Conservation (phyloP, 164 flowering plant genomes). For the Umbilicus rupestris region DNA sequence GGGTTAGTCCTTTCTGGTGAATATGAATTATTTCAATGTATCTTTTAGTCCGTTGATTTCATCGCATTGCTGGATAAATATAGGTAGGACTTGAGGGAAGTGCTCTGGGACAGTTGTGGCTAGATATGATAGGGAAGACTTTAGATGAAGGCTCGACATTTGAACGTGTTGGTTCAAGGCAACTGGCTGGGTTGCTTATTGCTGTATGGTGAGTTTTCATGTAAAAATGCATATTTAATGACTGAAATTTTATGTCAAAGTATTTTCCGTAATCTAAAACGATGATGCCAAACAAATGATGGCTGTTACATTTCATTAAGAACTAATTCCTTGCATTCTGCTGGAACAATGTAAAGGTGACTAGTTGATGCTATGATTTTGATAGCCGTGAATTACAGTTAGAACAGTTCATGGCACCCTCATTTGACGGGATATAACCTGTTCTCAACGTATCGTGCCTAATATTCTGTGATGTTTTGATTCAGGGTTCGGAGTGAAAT, state of each 20-base stretch:
- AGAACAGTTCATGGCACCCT: not conserved
- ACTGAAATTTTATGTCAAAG: not conserved
- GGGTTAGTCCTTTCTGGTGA: not conserved
- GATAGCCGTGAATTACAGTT: not conserved
- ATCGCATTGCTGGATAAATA: constrained; percentile 16
- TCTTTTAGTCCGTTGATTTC: not conserved
- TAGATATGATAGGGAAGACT: constrained; percentile 72
- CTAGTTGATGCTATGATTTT: not conserved
- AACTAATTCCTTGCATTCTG: not conserved
- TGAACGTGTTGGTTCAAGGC: constrained; percentile 93
- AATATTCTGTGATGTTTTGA: constrained; percentile 8
- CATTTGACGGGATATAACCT: not conserved
- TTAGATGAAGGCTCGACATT: constrained; percentile 77
- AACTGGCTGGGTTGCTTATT: constrained; percentile 90
- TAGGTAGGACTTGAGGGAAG: constrained; percentile 99
- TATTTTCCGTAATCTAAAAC: not conserved
- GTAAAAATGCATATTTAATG: not conserved
- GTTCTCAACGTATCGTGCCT: not conserved
- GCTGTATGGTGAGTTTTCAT: constrained; percentile 56
- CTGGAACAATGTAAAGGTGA: not conserved
- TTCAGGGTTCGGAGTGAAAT: constrained; percentile 68
- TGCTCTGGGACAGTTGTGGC: constrained; percentile 91
- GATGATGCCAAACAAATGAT: not conserved
- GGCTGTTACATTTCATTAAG: not conserved
- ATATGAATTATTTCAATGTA: not conserved